phyloP scores from a whole-genome alignment of 139 green algal genomes.

The Asterochloris erici region DNA sequence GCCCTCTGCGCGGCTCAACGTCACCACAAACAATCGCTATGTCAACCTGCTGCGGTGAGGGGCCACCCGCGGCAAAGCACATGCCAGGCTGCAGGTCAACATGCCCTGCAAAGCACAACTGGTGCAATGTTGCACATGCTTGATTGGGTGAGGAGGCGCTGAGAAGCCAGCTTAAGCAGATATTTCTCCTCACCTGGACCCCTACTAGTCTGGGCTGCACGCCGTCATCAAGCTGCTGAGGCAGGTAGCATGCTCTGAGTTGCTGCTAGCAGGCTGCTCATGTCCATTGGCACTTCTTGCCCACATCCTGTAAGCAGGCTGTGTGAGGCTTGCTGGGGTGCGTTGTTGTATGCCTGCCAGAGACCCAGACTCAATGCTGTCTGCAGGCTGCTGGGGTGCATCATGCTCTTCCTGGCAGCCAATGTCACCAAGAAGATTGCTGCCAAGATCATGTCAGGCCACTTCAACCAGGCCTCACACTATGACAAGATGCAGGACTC shows the following conservation, averaged over 20 bases:
- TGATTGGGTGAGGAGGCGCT: no score
- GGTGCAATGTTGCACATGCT: no score
- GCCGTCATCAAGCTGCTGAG: no score
- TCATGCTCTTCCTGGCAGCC: conserved; percentile 60
- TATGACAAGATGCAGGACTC: conserved; percentile 68
- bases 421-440: conserved; percentile 66
- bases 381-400: conserved; percentile 47
- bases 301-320: no score
- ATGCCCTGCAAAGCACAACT: no score
- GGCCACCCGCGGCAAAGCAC: not conserved
- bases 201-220: no score
- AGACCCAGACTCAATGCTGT: not conserved
- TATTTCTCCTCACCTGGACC: no score
- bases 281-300: no score
- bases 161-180: no score
- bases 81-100: no score
- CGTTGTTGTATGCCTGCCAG: not conserved
- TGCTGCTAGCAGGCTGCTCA: no score
- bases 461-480: conserved; percentile 69
- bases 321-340: not conserved
- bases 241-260: no score
- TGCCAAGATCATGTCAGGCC: conserved; percentile 66
- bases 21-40: conserved; percentile 4
- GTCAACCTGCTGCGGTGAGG: conserved; percentile 31
- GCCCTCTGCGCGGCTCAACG: not conserved